Evolutionary conservation across 1,284 basidiomycete species (phyloP), one percentile per base, ranked within the genome.

Genomic region (Fomitopsis palustris): DNA sequence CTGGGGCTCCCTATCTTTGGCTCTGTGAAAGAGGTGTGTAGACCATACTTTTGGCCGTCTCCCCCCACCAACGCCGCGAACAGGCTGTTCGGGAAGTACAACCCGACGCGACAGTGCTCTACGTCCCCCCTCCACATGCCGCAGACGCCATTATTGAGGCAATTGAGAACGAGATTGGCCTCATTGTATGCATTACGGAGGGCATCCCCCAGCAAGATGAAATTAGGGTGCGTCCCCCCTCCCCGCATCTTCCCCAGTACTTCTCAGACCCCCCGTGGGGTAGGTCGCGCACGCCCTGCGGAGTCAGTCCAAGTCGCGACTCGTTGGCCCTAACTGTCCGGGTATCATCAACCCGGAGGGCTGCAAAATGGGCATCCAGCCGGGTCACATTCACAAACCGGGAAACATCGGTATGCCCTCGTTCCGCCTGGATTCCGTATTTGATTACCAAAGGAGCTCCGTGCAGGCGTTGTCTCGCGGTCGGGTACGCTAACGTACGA

Each of bases 361-460:
- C 17, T 99, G 97, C 83, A 99, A 99, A 82, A 98, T 99, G 87
- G 97, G 97, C 62, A 99, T 99, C 74, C 96, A 98, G 80, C 97
- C 97, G 27, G 96, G 96, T 42, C 95, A 97, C 73, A 96, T 99
- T 68, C 96, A 98, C 81, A 93, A 78, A 65, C 94, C 96, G 58
- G 96, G 96, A 58, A 95, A 91, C 66, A 95, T 97, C 66, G 95
- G 95, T 90, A 64, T 37, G 81, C 72, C 14, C 52, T 55, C 38
- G 55, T 63, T 51, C 47, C 35, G 7, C 16, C 14, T 10, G 14
- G 14, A 19, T 33, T 12, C n/a, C 21, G 39, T 51, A 31, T 19
- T 39, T 51, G 35, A 42, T 56, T 29, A 21, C 33, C 55, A 41
- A 45, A 17, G 16, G 9, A 35, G 10, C 8, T 19, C n/a, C 14